Evolutionary conservation across 2,329 filamentous ascomycete species (phyloP), one percentile per base, ranked within the genome.

Genomic region (Bipolaris gigantea): DNA sequence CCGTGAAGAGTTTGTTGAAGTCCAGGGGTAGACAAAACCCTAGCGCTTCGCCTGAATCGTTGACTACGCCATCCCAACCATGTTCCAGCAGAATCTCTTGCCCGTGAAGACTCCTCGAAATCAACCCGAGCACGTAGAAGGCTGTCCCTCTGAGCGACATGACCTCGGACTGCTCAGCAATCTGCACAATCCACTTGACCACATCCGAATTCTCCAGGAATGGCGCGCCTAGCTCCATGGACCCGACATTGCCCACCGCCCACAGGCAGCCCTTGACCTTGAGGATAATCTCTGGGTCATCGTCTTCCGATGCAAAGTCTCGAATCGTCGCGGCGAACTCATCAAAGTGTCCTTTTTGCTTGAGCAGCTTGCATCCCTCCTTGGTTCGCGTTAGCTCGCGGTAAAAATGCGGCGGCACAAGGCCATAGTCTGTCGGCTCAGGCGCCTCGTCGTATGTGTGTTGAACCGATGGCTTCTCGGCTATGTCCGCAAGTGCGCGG

Each of bases 181-280:
- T 97, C 59, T 86, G 82, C 42, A 97, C 86, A 58, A 99, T 93
- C 59, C 88, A 85, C 67, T 88, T 85, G 16, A 97, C 91, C 34
- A 97, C 91, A 61, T 97, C 90, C 34, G 86, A 90, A 51, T 89
- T 87, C 74, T 97, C 94, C 3, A 99, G 81, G 72, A 99, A 99
- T 0, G 92, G 92, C 1, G 93, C 93, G 1, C 94, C 94, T 1
- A 97, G 85, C 66, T 97, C 93, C 92, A 99, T 97, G 0, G 92
- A 97, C 0, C 94, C 94, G 34, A 99, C 93, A 65, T 99, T 99
- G 21, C 94, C 94, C 1, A 99, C 92, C 0, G 94, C 94, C 94
- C 94, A 99, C 43, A 99, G 80, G 71, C 92, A 97, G 7, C 92
- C 94, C 74, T 99, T 99, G 61, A 97, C 91, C 72, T 97, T 97